These are phyloP conservation scores for Metrosideros polymorpha DNA, from an alignment of 441 rosid genomes.

Conservation along the genomic window DNA sequence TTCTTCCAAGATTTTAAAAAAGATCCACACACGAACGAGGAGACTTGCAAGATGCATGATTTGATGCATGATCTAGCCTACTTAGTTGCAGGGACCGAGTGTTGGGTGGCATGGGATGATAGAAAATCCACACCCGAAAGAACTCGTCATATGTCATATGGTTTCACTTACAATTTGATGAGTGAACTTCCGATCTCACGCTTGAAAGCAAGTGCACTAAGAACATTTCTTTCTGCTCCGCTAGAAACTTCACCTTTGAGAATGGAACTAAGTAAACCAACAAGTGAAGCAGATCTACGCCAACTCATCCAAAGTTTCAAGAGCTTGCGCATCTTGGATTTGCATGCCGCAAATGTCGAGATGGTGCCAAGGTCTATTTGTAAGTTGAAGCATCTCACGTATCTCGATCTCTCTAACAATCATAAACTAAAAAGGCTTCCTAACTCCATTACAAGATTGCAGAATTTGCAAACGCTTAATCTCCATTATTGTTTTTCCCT, in stretches of 20 bases:
- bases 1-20: not conserved
- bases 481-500: accelerated
- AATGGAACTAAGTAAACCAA: too few relatives aligned
- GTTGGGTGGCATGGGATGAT: not conserved
- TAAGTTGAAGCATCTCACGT: not conserved
- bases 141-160: not conserved
- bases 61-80: not conserved
- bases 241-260: too few relatives aligned
- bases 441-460: not conserved
- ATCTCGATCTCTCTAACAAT: not conserved
- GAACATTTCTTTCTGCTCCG: too few relatives aligned
- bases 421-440: accelerated
- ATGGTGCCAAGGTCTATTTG: not conserved
- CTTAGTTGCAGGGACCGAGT: accelerated
- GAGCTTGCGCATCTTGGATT: not conserved
- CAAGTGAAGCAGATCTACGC: accelerated
- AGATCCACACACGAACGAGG: accelerated
- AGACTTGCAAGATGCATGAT: not conserved
- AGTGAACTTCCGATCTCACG: not conserved
- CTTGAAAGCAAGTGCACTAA: not conserved
- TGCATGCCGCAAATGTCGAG: accelerated
- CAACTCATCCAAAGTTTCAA: not conserved
- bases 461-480: not conserved
- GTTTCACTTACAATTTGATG: not conserved
- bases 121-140: not conserved